Percentiles rank a stretch among this genome's conserved stretches.
Conservation (phyloP, 345 rosid genomes). For the Pistacia integerrima region DNA sequence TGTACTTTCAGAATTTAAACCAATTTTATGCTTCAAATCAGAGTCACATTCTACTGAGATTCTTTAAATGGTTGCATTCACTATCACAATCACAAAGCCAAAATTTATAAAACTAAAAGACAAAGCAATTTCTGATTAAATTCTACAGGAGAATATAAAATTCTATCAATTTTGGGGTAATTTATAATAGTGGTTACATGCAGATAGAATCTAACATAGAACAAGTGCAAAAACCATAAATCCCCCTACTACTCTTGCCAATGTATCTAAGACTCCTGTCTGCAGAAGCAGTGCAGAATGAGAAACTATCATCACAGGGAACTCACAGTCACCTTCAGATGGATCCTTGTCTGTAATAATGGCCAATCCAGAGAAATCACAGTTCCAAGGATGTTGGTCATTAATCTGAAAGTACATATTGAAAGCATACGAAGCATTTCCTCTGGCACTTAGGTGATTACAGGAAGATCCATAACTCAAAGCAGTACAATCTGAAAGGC, state of each 20-base stretch:
- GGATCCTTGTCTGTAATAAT: constrained; percentile 55
- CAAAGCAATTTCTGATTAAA: neutral
- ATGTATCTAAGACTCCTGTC: constrained; percentile 14
- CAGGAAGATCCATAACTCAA: constrained; percentile 78
- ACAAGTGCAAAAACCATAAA: constrained; percentile 24
- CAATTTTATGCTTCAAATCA: neutral
- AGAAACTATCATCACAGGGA: constrained; percentile 63
- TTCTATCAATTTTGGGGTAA: neutral
- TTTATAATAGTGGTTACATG: too few relatives aligned
- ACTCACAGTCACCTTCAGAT: constrained; percentile 59
- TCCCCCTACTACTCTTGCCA: constrained; percentile 15
- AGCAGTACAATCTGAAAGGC: constrained; percentile 71
- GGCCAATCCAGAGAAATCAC: constrained; percentile 73
- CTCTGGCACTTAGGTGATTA: constrained; percentile 48
- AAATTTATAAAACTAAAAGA: neutral
- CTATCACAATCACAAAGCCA: too few relatives aligned
- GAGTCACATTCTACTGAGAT: neutral
- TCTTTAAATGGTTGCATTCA: neutral
- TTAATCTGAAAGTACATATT: constrained; percentile 78
- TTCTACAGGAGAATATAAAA: too few relatives aligned
- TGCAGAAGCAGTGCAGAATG: constrained; percentile 28
- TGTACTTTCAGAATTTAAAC: too few relatives aligned
- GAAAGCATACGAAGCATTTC: constrained; percentile 85
- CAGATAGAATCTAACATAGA: constrained; percentile 6
- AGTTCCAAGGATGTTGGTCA: constrained; percentile 58